Conservation (phyloP, 2,329 filamentous ascomycete species). For the Monilinia vaccinii-corymbosi region DNA sequence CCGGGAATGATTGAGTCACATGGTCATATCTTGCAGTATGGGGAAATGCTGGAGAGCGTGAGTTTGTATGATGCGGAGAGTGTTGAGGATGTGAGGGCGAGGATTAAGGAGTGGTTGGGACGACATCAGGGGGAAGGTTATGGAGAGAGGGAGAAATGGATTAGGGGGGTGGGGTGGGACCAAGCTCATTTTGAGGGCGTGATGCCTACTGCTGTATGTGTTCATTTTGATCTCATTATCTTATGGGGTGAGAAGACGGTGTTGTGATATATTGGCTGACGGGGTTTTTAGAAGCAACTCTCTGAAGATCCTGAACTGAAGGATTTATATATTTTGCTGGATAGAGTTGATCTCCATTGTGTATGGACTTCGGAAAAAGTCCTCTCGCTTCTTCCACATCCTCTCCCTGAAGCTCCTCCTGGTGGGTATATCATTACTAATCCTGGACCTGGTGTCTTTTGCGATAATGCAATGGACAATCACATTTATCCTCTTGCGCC, state of each 20-base stretch:
- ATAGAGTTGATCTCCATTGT: slow-evolving; percentile 62
- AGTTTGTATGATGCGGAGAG: slow-evolving; percentile 52
- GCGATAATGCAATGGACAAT: slow-evolving; percentile 60
- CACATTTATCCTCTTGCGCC: slow-evolving; percentile 49
- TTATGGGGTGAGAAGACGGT: not conserved
- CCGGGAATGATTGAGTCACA: slow-evolving; percentile 65
- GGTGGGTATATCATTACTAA: slow-evolving; percentile 55
- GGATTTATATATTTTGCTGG: slow-evolving; percentile 57
- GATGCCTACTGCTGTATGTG: slow-evolving; percentile 51
- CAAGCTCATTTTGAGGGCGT: slow-evolving; percentile 50
- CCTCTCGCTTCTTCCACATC: slow-evolving; percentile 47
- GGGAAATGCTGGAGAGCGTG: slow-evolving; percentile 57
- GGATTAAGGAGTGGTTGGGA: slow-evolving; percentile 43
- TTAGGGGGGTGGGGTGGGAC: slow-evolving; percentile 63
- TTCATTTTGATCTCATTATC: slow-evolving; percentile 30
- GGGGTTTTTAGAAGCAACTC: slow-evolving; percentile 37
- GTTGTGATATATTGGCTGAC: not conserved
- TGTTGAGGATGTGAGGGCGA: slow-evolving; percentile 43
- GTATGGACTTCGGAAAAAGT: slow-evolving; percentile 59
- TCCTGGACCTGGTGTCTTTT: slow-evolving; percentile 60
- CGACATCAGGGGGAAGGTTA: slow-evolving; percentile 42
- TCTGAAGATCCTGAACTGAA: slow-evolving; percentile 42
- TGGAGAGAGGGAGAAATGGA: slow-evolving; percentile 45
- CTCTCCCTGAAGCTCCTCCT: slow-evolving; percentile 40
- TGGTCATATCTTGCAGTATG: slow-evolving; percentile 57